Evolutionary conservation across 129 eudicot genomes (phyloP), one percentile per base, ranked within the genome.

Genomic region (Tanacetum coccineum): DNA sequence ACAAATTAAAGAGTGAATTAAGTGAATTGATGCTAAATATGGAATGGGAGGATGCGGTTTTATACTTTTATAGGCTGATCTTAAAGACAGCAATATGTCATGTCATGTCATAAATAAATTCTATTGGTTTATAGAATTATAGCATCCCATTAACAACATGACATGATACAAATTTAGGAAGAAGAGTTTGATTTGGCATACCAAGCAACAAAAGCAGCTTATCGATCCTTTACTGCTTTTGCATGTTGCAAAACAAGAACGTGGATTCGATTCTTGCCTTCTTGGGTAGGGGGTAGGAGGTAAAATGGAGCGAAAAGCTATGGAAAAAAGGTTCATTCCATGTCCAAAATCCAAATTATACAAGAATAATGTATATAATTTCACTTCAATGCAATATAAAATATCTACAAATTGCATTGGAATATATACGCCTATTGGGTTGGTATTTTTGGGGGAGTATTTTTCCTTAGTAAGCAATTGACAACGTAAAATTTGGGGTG

Each of bases 361-460:
- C 13, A 54, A 40, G 79, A 49, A 75, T 75, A 75, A 75, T 75
- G 68, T 75, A 75, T 49, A 59, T 67, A 66, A 74, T 74, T 57
- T 58, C 73, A 49, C 79, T 74, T 59, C 68, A 67, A 75, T 54
- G 42, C 52, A 60, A 61, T 61, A 68, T 68, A 67, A 58, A 48
- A 20, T 57, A 60, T 42, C 8, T 39, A 61, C 50, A 60, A 21
- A 60, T 75, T 51, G 75, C 51, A 42, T 17, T 45, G 20, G 80
- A 68, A 68, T 62, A 76, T 61, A 70, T 68, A 68, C 49, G 13
- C 1, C 50, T 67, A 36, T 59, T 67, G 53, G 62, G 68, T 75
- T 75, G 52, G 74, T 75, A 59, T 22, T 39, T 75, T 46, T 19
- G 66, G 21, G 25, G 4, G 32, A 13, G n/a, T 6, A 32, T 6